Conservation (phyloP, 2,329 filamentous ascomycete species). For the Arthrocladium fulminans region DNA sequence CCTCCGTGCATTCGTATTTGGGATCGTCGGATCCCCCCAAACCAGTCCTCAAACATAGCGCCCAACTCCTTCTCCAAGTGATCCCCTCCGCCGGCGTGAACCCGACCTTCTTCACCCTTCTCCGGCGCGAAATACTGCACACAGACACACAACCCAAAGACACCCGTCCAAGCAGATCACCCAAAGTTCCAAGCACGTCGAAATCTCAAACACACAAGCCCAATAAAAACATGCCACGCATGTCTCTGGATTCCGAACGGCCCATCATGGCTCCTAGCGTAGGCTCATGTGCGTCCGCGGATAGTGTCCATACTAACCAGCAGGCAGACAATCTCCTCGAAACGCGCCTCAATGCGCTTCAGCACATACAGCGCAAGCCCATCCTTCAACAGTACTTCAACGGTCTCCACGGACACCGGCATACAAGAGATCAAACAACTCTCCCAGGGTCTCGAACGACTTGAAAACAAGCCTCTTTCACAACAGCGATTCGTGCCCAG, state of each 20-base stretch:
- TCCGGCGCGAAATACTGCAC: no score
- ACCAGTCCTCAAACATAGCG: no score
- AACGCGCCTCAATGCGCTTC: slow-evolving; percentile 45
- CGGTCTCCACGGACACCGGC: slow-evolving; percentile 31
- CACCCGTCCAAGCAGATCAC: neutral
- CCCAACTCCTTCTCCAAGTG: no score
- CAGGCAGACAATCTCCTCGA: slow-evolving; percentile 29
- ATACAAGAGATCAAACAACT: slow-evolving; percentile 63
- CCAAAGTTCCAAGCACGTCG: no score
- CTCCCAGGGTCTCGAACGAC: slow-evolving; percentile 69
- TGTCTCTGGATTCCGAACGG: slow-evolving; percentile 45
- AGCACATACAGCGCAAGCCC: slow-evolving; percentile 44
- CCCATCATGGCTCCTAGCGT: slow-evolving; percentile 49
- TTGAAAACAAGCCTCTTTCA: slow-evolving; percentile 78
- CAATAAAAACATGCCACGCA: slow-evolving; percentile 27
- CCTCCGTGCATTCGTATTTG: no score
- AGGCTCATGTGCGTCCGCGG: slow-evolving; percentile 21
- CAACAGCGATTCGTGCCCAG: slow-evolving; percentile 73
- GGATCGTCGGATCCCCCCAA: no score
- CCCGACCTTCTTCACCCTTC: no score
- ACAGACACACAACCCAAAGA: neutral
- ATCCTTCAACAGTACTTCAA: slow-evolving; percentile 40
- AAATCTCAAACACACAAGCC: neutral
- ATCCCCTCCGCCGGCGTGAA: no score
- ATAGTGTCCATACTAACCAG: slow-evolving; percentile 4